Base-by-base conservation (phyloP, 106 monocot species). In the Agapanthus africanus region DNA sequence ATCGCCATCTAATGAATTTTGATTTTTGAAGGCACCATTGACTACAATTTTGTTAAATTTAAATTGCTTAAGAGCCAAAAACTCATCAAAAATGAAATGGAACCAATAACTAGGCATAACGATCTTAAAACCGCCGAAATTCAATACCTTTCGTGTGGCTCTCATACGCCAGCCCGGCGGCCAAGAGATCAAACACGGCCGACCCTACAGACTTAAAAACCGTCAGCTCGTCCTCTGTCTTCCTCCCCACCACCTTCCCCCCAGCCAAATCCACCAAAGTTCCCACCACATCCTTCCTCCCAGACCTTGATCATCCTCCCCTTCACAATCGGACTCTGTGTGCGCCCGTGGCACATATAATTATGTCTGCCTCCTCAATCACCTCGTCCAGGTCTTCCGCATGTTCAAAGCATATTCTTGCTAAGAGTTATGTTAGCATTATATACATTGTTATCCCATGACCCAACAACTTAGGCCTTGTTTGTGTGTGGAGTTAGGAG, bases 151-250 rank as follows among this genome's bases (percentile, higher is more conserved):
- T 39, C 56, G 82, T 37, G 50, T 65, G 77, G 61, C 69, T 77
- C 77, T 99, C 82, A 34, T 92, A 92, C 0, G 83, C 97, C 63
- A 99, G 71, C 38, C 92, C 92, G 3, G 89, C 97, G 0, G 97
- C 87, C 42, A 99, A 77, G 50, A 99, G 77, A 56, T 92, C 97
- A 23, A 90, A 82, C 54, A 81, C 81, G 1, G 84, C 97, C 0
- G 89, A 65, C 18, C 97, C 97, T 1, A 87, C 97, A 0, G 97
- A 89, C 75, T 99, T 99, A 42, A 92, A 92, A 79, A 89, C 86
- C 2, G 92, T 91, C 26, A 99, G 28, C 82, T 92, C 84, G 36
- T 85, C 82, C 19, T 73, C 66, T n/a, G n/a, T n/a, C 47, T 54
- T 84, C 80, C 92, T 82, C 72, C 97, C 89, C 11, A 46, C 83